These are phyloP conservation scores for Mrakia blollopis DNA, from an alignment of 768 basidiomycete genomes.

Conservation along the genomic window DNA sequence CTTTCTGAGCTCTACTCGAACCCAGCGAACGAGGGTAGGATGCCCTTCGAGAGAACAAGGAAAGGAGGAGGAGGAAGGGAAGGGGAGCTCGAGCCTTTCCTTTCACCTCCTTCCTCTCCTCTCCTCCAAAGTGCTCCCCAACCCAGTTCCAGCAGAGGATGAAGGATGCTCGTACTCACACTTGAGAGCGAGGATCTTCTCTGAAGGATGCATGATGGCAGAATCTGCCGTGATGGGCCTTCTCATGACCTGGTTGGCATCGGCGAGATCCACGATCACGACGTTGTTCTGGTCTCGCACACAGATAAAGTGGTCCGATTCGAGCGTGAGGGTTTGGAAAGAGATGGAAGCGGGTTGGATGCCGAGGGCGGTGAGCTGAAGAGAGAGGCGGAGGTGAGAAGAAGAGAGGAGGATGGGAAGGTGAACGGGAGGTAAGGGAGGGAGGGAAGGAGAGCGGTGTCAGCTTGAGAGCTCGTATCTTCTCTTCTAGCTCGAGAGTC, in stretches of 20 bases:
- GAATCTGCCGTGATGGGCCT: conserved; percentile 97
- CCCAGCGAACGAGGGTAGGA: too few relatives aligned
- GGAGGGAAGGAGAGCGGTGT: background rate
- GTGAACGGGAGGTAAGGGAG: background rate
- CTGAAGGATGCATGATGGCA: conserved; percentile 94
- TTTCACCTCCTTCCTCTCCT: background rate
- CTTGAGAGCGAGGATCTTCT: conserved; percentile 95
- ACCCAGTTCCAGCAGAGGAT: background rate
- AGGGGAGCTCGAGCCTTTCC: background rate
- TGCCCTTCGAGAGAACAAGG: background rate
- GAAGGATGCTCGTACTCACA: conserved; percentile 51
- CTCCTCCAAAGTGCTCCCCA: background rate
- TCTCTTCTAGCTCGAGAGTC: background rate
- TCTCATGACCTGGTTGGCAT: conserved; percentile 86
- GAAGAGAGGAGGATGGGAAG: background rate
- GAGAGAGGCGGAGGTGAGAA: conserved; percentile 61
- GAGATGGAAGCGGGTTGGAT: conserved; percentile 95
- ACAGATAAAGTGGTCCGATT: conserved; percentile 98
- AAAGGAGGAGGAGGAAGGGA: background rate
- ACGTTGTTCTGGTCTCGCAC: conserved; percentile 89
- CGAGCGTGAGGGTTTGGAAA: conserved; percentile 92
- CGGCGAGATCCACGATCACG: conserved; percentile 94
- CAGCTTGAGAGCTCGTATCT: background rate
- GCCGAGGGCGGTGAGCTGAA: conserved; percentile 88
- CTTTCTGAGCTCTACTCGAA: background rate